Conservation (phyloP, 345 rosid genomes). For the Trapa incisa region DNA sequence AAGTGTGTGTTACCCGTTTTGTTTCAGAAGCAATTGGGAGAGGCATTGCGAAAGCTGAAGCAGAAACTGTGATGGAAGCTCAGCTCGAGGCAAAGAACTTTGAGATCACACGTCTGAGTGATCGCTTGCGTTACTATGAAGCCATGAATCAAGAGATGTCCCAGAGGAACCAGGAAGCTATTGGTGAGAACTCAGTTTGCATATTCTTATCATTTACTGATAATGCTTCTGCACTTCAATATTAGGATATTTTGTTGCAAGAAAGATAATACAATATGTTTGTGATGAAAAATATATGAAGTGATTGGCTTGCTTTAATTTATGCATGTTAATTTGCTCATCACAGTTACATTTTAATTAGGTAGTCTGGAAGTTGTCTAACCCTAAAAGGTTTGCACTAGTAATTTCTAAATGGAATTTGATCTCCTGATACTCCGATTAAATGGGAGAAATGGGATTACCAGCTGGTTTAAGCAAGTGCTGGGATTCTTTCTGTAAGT, state of each 20-base stretch:
- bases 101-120: slow-evolving; percentile 62
- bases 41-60: slow-evolving; percentile 66
- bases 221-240: neutral
- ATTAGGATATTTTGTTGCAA: neutral
- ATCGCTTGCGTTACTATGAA: slow-evolving; percentile 74
- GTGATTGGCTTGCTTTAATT: neutral
- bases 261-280: neutral
- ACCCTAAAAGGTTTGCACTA: too few species aligned
- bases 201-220: neutral
- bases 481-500: too few species aligned
- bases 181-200: slow-evolving; percentile 37
- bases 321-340: neutral
- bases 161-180: slow-evolving; percentile 76
- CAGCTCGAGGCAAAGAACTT: slow-evolving; percentile 64
- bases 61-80: slow-evolving; percentile 57
- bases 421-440: too few species aligned
- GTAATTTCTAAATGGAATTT: too few species aligned
- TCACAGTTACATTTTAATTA: neutral
- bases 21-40: slow-evolving; percentile 56
- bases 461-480: too few species aligned
- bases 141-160: slow-evolving; percentile 83
- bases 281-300: neutral
- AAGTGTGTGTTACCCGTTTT: slow-evolving; percentile 46
- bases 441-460: too few species aligned
- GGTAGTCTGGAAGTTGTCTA: neutral